phyloP scores from a whole-genome alignment of 2,329 filamentous ascomycete genomes.

The Nigrograna mackinnonii region DNA sequence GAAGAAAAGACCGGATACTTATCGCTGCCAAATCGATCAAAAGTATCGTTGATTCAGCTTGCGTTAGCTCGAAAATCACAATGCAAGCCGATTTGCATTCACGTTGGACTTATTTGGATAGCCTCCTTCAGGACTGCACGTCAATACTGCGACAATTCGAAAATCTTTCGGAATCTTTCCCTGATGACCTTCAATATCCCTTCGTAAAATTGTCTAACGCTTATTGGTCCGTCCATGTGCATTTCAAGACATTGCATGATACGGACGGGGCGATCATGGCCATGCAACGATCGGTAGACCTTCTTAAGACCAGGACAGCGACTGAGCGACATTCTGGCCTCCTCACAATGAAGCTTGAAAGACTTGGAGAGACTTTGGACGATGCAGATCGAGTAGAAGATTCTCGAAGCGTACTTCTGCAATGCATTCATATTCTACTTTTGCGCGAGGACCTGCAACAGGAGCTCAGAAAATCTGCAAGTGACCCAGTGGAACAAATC shows the following conservation, averaged over 20 bases:
- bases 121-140: constrained; percentile 33
- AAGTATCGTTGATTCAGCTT: constrained; percentile 38
- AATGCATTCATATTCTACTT: constrained; percentile 65
- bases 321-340: constrained; percentile 64
- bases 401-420: constrained; percentile 60
- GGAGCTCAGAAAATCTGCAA: constrained; percentile 56
- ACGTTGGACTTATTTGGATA: constrained; percentile 35
- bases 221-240: constrained; percentile 67
- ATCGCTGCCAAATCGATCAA: constrained; percentile 32
- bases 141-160: constrained; percentile 30
- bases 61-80: constrained; percentile 32
- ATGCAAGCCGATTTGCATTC: constrained; percentile 17
- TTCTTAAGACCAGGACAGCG: constrained; percentile 58
- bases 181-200: constrained; percentile 20
- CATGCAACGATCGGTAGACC: constrained; percentile 66
- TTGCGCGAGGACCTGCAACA: constrained; percentile 60
- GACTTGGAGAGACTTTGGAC: constrained; percentile 65
- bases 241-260: constrained; percentile 51
- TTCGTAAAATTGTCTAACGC: constrained; percentile 71
- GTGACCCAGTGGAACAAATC: constrained; percentile 54
- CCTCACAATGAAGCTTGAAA: constrained; percentile 67
- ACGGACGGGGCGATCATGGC: constrained; percentile 57
- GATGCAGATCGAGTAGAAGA: constrained; percentile 58
- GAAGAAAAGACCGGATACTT: constrained; percentile 23
- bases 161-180: constrained; percentile 13